Evolutionary conservation across 148 eudicot genomes (phyloP).

Genomic region (Spergularia bocconei): DNA sequence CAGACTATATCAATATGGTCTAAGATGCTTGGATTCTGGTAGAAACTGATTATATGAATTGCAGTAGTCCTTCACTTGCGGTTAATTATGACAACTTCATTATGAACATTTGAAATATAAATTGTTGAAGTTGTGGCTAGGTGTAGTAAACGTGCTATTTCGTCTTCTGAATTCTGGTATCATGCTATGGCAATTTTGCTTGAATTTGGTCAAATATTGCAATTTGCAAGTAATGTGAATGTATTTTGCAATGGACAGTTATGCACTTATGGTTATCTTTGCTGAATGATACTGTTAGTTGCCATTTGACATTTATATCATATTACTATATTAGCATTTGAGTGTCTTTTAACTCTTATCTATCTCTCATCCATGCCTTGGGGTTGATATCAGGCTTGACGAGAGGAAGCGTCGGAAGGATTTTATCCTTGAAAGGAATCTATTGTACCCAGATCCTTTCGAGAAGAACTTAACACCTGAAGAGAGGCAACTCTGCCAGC

Average conservation of each 20-base stretch:
- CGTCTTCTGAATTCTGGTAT: neutral
- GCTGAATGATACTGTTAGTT: neutral
- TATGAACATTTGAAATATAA: no score
- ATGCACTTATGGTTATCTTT: neutral
- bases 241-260: neutral
- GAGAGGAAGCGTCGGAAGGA: conserved; percentile 94
- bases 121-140: no score
- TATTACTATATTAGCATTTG: neutral
- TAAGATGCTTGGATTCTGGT: conserved; percentile 13
- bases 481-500: conserved; percentile 82
- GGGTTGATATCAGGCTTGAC: conserved; percentile 60
- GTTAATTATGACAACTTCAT: neutral
- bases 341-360: neutral
- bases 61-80: neutral
- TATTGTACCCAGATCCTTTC: conserved; percentile 76
- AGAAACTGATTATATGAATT: neutral
- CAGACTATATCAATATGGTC: neutral
- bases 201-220: neutral
- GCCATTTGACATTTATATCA: conserved; percentile 2
- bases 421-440: conserved; percentile 77
- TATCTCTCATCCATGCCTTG: neutral
- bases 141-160: neutral
- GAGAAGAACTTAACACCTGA: conserved; percentile 64
- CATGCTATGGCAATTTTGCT: no score
- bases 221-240: neutral